Conservation (phyloP, 805 yeast species). For the Schwanniomyces occidentalis region DNA sequence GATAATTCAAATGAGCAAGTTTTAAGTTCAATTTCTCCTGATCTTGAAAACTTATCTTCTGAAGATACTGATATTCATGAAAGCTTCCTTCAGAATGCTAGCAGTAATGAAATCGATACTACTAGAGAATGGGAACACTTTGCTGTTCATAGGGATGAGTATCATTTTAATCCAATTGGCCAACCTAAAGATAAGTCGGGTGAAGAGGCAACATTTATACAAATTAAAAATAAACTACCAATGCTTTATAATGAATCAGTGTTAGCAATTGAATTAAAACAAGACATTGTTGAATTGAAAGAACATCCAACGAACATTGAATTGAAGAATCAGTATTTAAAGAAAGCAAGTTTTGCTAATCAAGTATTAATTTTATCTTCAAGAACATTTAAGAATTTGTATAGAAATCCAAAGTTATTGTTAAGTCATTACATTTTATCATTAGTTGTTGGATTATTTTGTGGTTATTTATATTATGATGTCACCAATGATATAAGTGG, state of each 20-base stretch:
- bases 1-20: slow-evolving; percentile 6
- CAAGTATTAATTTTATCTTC: slow-evolving; percentile 78
- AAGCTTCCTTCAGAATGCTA: slow-evolving; percentile 21
- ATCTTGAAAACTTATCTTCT: slow-evolving; percentile 4
- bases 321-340: slow-evolving; percentile 31
- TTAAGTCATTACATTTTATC: slow-evolving; percentile 82
- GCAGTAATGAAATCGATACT: slow-evolving; percentile 46
- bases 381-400: slow-evolving; percentile 87
- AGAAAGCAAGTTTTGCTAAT: slow-evolving; percentile 56
- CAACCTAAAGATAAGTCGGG: slow-evolving; percentile 15
- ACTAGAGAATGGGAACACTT: slow-evolving; percentile 86
- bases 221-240: slow-evolving; percentile 31
- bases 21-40: slow-evolving; percentile 1
- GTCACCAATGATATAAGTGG: slow-evolving; percentile 90
- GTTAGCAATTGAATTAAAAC: slow-evolving; percentile 39
- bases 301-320: slow-evolving; percentile 26
- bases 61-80: slow-evolving; percentile 23
- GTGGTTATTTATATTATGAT: slow-evolving; percentile 83
- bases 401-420: slow-evolving; percentile 88
- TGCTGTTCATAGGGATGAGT: slow-evolving; percentile 78
- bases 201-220: slow-evolving; percentile 22
- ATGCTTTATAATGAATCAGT: slow-evolving; percentile 38
- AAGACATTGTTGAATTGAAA: slow-evolving; percentile 33
- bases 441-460: slow-evolving; percentile 71
- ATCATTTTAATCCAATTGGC: slow-evolving; percentile 30